Base-by-base conservation (phyloP, 371 early-diverging fungal species). In the Rhizopus arrhizus region DNA sequence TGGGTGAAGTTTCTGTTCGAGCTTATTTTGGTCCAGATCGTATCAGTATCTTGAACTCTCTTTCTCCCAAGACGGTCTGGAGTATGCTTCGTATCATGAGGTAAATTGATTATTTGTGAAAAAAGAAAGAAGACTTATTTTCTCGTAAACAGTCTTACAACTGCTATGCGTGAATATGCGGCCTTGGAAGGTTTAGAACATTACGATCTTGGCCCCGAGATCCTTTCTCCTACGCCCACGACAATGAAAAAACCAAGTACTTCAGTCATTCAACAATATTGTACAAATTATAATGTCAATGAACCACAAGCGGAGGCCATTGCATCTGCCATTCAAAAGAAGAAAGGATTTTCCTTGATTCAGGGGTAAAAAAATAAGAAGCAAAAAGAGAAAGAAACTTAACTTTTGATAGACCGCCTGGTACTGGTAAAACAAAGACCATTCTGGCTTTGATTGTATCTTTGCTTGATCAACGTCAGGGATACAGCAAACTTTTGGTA, bases 351-450 rank as follows among this genome's bases (percentile, higher is more conserved):
- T 58, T 88, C 92, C 1, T 74, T 97, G 13, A 93, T 98, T 70
- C 96, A 97, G 70, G 97, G 92, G 85, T 86, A 82, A 55, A 68
- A 48, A 38, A 31, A 45, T 9, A 28, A 0, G 13, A 2, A 38
- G 13, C 12, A 2, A 38, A 12, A 50, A 33, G 12, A 16, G 33
- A 50, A 50, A 15, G 32, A 13, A 46, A 8, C 22, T 22, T 12
- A 49, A 6, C 31, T 7, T 7, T 10, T 3, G 11, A 42, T 74
- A 86, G 88, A 11, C 94, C 95, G 43, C 95, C 96, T 28, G 95
- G 94, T 32, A 92, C 93, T 0, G 91, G 90, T 65, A 97, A 97
- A 75, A 95, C 97, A 2, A 92, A 92, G 69, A 95, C 96, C 0
- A 94, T 96, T 73, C 73, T 96, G 31, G 90, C 90, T 0, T 72